Conservation (phyloP, 2,329 filamentous ascomycete species). For the Aspergillus ochraceus region DNA sequence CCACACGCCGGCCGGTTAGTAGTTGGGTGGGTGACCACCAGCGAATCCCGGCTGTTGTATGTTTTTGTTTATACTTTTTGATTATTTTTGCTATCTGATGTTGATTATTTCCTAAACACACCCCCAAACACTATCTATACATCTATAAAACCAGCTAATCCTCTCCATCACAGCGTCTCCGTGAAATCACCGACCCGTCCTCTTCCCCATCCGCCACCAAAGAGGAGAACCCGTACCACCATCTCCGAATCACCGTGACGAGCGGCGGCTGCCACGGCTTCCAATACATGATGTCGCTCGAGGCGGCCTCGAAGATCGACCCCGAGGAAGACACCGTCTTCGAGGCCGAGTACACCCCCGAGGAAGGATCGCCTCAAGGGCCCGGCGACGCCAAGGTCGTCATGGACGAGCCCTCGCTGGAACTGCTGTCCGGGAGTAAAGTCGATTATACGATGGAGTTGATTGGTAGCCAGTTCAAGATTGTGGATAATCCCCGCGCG, state of each 20-base stretch:
- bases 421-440: slow-evolving; percentile 88
- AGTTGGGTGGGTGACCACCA: slow-evolving; percentile 50
- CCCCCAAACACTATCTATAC: too few species aligned
- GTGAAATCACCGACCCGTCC: slow-evolving; percentile 66
- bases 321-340: slow-evolving; percentile 87
- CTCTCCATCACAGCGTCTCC: slow-evolving; percentile 57
- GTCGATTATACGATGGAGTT: slow-evolving; percentile 96
- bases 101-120: not conserved
- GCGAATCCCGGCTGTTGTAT: slow-evolving; percentile 48
- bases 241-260: slow-evolving; percentile 88
- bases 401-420: slow-evolving; percentile 82
- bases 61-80: slow-evolving; percentile 30
- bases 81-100: not conserved
- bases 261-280: slow-evolving; percentile 97
- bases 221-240: slow-evolving; percentile 69
- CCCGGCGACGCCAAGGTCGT: slow-evolving; percentile 72
- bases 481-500: slow-evolving; percentile 87
- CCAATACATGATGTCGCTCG: slow-evolving; percentile 91
- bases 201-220: slow-evolving; percentile 34
- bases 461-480: slow-evolving; percentile 94
- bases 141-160: not conserved
- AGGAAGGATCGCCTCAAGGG: slow-evolving; percentile 35
- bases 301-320: slow-evolving; percentile 56
- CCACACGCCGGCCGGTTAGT: slow-evolving; percentile 48
- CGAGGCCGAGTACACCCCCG: slow-evolving; percentile 54